Percentiles rank a stretch among this genome's conserved stretches.
These are phyloP conservation scores for Puccinia novopanici DNA, from an alignment of 1,284 basidiomycete genomes.

Conservation along the genomic window DNA sequence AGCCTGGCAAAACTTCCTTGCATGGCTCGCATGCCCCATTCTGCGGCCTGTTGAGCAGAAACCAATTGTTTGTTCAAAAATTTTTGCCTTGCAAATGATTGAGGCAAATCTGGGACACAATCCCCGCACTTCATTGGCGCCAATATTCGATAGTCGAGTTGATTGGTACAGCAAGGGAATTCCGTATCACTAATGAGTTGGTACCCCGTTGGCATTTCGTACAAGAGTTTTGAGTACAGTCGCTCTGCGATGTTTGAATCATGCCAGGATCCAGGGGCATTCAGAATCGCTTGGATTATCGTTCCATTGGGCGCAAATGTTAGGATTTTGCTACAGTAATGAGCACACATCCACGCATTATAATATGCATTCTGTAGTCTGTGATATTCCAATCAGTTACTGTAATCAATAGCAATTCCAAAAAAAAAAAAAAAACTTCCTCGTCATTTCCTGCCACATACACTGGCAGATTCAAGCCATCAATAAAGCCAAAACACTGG, in stretches of 20 bases:
- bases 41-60: not conserved
- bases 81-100: not conserved
- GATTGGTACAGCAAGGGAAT: not conserved
- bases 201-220: not conserved
- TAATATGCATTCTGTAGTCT: not conserved
- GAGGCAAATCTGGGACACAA: not conserved
- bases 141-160: not conserved
- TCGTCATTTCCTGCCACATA: not conserved
- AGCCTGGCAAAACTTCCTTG: not conserved
- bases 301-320: constrained; percentile 6
- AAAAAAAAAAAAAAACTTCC: constrained; percentile 1
- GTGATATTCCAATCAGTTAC: too few relatives aligned
- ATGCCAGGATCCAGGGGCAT: too few relatives aligned
- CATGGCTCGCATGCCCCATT: constrained; percentile 2
- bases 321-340: not conserved
- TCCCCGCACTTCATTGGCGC: not conserved
- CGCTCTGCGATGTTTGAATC: not conserved
- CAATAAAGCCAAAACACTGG: too few relatives aligned
- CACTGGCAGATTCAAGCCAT: not conserved
- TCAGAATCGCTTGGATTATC: constrained; percentile 59
- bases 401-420: too few relatives aligned
- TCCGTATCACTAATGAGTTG: not conserved
- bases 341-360: too few relatives aligned
- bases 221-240: not conserved
- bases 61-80: not conserved